A percentile compares a stretch with the other conserved stretches of the same genome.
These are phyloP conservation scores for Camellia oleifera DNA, from an alignment of 179 eudicot genomes.

Conservation along the genomic window DNA sequence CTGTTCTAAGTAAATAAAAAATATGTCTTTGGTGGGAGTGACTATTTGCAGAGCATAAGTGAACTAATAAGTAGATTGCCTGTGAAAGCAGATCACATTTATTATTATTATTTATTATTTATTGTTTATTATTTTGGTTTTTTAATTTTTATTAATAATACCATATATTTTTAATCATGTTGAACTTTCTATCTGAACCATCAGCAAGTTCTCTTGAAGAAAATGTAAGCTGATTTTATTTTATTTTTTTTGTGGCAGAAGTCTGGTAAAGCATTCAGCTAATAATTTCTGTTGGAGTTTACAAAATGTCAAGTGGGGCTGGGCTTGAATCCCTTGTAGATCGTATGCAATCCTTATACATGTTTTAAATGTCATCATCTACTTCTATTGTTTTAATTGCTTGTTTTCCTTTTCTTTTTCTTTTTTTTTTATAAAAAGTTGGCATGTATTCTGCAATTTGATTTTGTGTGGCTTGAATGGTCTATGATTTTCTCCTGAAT, in stretches of 20 bases:
- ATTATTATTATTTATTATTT: neutral
- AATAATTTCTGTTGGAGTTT: constrained; percentile 11
- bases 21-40: neutral
- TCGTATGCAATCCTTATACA: constrained; percentile 47
- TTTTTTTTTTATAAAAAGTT: neutral
- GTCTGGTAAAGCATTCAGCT: neutral
- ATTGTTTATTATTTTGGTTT: neutral
- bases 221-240: neutral
- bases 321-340: constrained; percentile 89
- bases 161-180: neutral
- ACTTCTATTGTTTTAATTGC: neutral
- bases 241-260: neutral
- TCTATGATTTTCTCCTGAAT: neutral
- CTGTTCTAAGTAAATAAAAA: neutral
- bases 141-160: neutral
- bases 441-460: constrained; percentile 8
- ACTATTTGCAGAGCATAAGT: neutral
- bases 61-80: neutral
- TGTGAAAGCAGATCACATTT: neutral
- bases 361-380: neutral
- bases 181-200: neutral
- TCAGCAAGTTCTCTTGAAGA: neutral
- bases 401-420: too few relatives aligned
- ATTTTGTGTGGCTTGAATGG: neutral
- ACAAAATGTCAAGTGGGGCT: constrained; percentile 59